Evolutionary conservation across 495 filamentous ascomycete species (phyloP).

Genomic region (Daldinia vernicosa): DNA sequence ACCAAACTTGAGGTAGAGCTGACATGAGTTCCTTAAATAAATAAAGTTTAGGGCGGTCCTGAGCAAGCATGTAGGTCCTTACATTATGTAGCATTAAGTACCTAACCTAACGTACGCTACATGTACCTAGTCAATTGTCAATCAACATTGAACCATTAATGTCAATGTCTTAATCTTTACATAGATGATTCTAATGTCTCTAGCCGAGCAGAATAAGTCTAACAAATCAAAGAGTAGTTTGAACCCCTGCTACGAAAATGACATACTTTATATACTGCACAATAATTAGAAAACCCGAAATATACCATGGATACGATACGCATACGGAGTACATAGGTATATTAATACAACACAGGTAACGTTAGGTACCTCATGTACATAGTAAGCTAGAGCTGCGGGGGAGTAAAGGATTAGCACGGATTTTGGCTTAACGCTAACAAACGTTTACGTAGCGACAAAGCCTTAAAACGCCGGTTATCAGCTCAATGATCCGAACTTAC

Average conservation of each 20-base stretch:
- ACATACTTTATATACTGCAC: background rate
- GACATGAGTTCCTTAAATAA: slow-evolving; percentile 8
- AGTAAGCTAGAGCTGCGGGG: slow-evolving; percentile 15
- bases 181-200: background rate
- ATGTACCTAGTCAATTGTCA: background rate
- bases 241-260: background rate
- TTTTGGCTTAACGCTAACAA: slow-evolving; percentile 18
- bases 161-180: background rate
- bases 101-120: background rate
- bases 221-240: background rate
- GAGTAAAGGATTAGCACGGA: slow-evolving; percentile 9
- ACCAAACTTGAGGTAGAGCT: background rate
- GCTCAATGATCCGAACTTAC: slow-evolving; percentile 31
- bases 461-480: background rate
- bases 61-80: background rate
- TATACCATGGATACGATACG: too few species aligned
- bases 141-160: background rate
- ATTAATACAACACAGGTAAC: too few species aligned
- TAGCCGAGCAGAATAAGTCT: background rate
- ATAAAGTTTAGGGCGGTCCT: slow-evolving; percentile 3
- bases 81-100: background rate
- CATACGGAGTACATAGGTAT: too few species aligned
- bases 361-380: background rate
- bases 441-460: slow-evolving; percentile 10
- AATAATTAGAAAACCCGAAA: background rate